Evolutionary conservation across 2,329 filamentous ascomycete genomes (phyloP).

Genomic region (Pseudogymnoascus sp.): DNA sequence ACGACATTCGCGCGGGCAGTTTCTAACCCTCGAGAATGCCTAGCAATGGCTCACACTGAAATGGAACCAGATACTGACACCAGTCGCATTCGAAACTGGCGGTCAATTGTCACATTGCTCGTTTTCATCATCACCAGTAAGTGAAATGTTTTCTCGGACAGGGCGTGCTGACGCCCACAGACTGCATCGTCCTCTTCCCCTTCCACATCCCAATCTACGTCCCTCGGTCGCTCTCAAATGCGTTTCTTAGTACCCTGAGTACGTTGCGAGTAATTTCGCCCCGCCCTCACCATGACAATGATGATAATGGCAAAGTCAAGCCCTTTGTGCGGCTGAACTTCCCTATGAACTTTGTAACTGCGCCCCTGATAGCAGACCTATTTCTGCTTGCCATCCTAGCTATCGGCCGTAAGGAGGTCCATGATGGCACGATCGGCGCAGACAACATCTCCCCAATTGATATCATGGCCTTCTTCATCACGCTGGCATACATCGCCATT

Average conservation of each 20-base stretch:
- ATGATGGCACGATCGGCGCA: conserved; percentile 59
- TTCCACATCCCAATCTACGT: conserved; percentile 57
- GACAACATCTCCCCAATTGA: conserved; percentile 61
- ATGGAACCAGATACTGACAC: conserved; percentile 39
- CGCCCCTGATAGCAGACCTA: conserved; percentile 61
- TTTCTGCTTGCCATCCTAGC: conserved; percentile 63
- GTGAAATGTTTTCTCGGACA: conserved; percentile 28
- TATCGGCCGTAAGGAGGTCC: conserved; percentile 58
- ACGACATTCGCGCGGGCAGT: background rate
- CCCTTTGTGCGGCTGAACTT: conserved; percentile 46
- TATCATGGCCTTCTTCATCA: conserved; percentile 69
- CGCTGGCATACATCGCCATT: conserved; percentile 67
- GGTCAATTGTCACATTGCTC: conserved; percentile 61
- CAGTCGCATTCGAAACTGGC: conserved; percentile 52
- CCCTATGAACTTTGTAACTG: conserved; percentile 63
- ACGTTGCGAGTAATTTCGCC: conserved; percentile 45
- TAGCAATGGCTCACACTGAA: background rate
- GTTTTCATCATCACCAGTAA: conserved; percentile 63
- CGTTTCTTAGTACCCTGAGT: conserved; percentile 36
- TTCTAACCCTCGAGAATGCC: background rate
- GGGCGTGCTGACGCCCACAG: conserved; percentile 32
- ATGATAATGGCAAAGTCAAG: conserved; percentile 27
- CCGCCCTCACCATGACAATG: conserved; percentile 18
- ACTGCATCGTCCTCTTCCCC: conserved; percentile 61
- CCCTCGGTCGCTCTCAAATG: conserved; percentile 43